Conservation (phyloP, 2,329 filamentous ascomycete genomes). For the Pezicula rhizophila region DNA sequence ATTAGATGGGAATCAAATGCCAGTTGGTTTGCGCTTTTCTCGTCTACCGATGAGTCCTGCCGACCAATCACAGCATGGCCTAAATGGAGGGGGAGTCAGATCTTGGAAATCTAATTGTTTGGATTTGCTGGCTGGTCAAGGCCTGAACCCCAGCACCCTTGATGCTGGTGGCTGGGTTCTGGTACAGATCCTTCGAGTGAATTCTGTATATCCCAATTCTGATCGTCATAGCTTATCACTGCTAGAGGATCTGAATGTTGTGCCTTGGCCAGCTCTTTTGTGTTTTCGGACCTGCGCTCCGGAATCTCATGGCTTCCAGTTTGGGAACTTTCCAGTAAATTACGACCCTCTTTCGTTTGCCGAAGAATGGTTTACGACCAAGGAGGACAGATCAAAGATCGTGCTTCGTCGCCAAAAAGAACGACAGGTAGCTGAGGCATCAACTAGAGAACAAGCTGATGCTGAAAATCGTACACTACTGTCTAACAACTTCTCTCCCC, state of each 20-base stretch:
- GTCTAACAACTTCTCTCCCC: conserved; percentile 45
- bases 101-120: conserved; percentile 25
- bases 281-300: conserved; percentile 23
- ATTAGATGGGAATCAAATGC: conserved; percentile 15
- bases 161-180: conserved; percentile 27
- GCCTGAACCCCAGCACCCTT: conserved; percentile 18
- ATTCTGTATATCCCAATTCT: conserved; percentile 15
- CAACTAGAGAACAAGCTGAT: conserved; percentile 36
- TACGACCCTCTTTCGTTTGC: conserved; percentile 30
- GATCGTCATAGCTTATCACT: conserved; percentile 18
- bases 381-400: conserved; percentile 36
- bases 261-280: conserved; percentile 27
- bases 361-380: conserved; percentile 29
- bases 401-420: conserved; percentile 45
- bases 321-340: conserved; percentile 1
- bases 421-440: conserved; percentile 32
- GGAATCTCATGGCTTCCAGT: conserved; percentile 7
- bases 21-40: conserved; percentile 10
- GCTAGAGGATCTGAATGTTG: conserved; percentile 19
- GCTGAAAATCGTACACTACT: conserved; percentile 36
- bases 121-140: conserved; percentile 26
- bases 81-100: conserved; percentile 18
- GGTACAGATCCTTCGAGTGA: conserved; percentile 22
- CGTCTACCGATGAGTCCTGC: conserved; percentile 13
- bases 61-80: conserved; percentile 10